phyloP scores from a whole-genome alignment of 2,329 filamentous ascomycete genomes.

The Neonectria sp. region DNA sequence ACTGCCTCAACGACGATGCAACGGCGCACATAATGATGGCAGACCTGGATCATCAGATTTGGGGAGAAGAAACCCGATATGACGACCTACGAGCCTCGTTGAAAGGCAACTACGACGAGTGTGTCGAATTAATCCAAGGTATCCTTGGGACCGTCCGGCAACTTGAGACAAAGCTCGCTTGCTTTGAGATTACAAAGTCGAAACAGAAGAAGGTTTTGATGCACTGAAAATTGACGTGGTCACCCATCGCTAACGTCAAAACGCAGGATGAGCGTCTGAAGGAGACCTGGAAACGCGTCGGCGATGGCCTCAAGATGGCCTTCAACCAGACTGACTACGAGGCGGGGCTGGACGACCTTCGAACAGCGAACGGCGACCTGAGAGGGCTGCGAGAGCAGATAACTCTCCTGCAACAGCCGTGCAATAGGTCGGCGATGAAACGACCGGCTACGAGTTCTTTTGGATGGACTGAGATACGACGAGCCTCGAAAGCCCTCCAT shows the following conservation, averaged over 20 bases:
- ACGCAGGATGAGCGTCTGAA: background rate
- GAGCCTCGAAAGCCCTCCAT: background rate
- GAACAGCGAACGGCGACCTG: background rate
- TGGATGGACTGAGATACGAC: background rate
- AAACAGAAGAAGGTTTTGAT: background rate
- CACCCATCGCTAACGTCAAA: no score
- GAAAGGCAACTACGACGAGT: background rate
- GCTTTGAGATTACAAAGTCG: background rate
- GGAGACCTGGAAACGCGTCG: background rate
- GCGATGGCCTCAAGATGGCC: background rate
- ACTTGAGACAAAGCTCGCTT: background rate
- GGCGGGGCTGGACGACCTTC: background rate
- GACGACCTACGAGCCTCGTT: background rate
- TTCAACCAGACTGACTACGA: constrained; percentile 2
- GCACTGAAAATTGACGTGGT: no score
- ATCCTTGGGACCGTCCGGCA: background rate
- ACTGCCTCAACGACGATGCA: background rate
- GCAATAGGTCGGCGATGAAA: background rate
- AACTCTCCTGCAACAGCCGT: background rate
- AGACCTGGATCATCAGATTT: background rate
- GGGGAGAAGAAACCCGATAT: background rate
- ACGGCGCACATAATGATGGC: background rate
- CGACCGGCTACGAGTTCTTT: no score
- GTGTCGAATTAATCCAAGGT: background rate
- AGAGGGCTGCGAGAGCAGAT: background rate